Base-by-base conservation (phyloP, 2,329 filamentous ascomycete genomes). In the Ophiostoma piceae region DNA sequence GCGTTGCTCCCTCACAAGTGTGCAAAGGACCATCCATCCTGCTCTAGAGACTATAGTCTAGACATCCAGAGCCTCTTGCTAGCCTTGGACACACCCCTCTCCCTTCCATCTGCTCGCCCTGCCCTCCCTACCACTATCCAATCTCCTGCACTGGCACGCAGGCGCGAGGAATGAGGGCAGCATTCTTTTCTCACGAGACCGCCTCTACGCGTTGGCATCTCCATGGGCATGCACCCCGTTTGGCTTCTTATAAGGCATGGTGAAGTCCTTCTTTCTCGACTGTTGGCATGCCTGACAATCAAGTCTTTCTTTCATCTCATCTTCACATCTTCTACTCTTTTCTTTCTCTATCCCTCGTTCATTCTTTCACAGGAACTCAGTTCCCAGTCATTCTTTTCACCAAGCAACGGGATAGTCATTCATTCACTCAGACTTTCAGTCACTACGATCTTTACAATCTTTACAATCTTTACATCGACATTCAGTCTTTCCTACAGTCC, bases 181-280 rank as follows among this genome's bases (percentile, higher is more conserved):
- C 70, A 72, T 70, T 68, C 69, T 71, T 71, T 39, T 43, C 22
- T 16, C 62, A 39, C 57, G 67, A 69, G 43, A 35, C 68, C 41
- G 70, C 32, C 51, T 66, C 66, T 68, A 70, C 71, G 70, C 70
- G 71, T 71, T 71, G 70, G 67, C 71, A 72, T 72, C 67, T 69
- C 66, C 71, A 51, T 47, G 67, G 29, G 51, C 35, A 65, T 65
- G 62, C 37, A 16, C 67, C 51, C 69, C 29, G 64, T 69, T 62
- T 54, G 47, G 39, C 65, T 62, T 71, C 39, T 69, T 71, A 72
- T 69, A 72, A 72, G 71, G 71, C 69, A 72, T 72, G 69, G 68
- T 32, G 57, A 69, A 60, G 69, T 66, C 71, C 70, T 51, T 64
- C 64, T 29, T 47, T 69, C 69, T 47, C 35, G 41, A 9, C 67